These are phyloP conservation scores for Quercus berberidifolia DNA, from an alignment of 306 rosid species.

Conservation along the genomic window DNA sequence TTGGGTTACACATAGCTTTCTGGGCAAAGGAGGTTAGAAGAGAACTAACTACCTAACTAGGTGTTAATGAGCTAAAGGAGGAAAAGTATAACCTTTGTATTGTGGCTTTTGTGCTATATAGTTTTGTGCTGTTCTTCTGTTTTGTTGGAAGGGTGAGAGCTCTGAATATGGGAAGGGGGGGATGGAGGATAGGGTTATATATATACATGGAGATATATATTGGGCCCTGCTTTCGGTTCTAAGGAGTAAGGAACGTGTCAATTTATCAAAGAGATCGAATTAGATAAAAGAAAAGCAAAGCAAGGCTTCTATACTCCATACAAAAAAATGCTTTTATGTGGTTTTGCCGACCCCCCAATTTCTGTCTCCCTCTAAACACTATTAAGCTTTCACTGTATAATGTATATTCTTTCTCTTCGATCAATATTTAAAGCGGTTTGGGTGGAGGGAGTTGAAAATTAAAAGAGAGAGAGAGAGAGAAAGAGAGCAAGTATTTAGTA, in stretches of 20 bases:
- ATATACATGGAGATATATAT: conserved; percentile 35
- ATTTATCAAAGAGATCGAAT: conserved; percentile 16
- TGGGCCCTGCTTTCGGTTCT: conserved; percentile 26
- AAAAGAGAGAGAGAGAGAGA: background rate
- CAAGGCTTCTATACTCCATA: conserved; percentile 8
- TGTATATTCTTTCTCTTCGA: background rate
- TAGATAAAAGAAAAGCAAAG: conserved; percentile 6
- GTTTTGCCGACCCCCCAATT: background rate
- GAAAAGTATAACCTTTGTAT: conserved; percentile 4
- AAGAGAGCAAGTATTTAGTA: background rate
- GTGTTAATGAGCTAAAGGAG: conserved; percentile 1
- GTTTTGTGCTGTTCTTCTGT: conserved; percentile 20
- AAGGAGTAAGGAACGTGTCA: conserved; percentile 41
- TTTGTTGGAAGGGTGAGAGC: conserved; percentile 18
- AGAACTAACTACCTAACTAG: background rate
- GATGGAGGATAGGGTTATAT: conserved; percentile 48
- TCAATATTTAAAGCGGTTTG: background rate
- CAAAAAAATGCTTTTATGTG: conserved; percentile 20
- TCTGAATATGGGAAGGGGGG: conserved; percentile 34
- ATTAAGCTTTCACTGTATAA: background rate
- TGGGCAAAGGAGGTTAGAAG: conserved; percentile 10
- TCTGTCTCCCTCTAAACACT: background rate
- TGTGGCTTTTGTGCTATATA: background rate
- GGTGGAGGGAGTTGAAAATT: conserved; percentile 21
- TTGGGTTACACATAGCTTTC: conserved; percentile 54